A percentile compares a stretch with the other conserved stretches of the same genome.
phyloP scores from a whole-genome alignment of 2,329 filamentous ascomycete species.

The Cercospora zeina region DNA sequence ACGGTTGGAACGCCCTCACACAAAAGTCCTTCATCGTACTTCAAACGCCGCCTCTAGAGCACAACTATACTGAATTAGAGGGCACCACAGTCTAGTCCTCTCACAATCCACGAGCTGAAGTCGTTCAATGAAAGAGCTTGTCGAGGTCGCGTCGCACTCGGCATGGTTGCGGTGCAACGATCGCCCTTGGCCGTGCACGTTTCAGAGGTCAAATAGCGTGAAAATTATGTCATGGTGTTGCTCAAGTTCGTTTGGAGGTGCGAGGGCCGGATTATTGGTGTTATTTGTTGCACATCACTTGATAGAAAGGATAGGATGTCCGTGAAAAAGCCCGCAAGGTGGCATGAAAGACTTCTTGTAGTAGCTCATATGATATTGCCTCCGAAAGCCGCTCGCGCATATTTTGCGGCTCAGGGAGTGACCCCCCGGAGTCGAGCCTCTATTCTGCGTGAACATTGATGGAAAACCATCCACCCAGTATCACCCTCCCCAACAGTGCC shows the following conservation, averaged over 20 bases:
- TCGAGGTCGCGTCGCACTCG: not conserved
- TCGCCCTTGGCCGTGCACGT: not conserved
- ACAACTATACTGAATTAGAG: conserved; percentile 10
- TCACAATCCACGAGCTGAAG: conserved; percentile 7
- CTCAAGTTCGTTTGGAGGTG: not conserved
- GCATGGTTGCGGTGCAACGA: not conserved
- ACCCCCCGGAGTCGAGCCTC: too few relatives aligned
- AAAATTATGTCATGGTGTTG: not conserved
- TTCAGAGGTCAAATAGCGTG: not conserved
- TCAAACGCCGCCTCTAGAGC: conserved; percentile 2
- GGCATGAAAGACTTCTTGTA: not conserved
- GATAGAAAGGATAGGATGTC: not conserved
- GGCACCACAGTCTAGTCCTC: conserved; percentile 3
- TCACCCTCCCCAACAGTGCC: too few relatives aligned
- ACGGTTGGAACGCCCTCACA: not conserved
- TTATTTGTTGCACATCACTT: not conserved
- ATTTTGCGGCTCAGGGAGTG: too few relatives aligned
- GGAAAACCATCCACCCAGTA: too few relatives aligned
- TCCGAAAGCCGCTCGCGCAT: too few relatives aligned
- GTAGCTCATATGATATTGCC: too few relatives aligned
- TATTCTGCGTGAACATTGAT: too few relatives aligned
- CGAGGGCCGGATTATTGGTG: not conserved
- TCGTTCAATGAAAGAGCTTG: conserved; percentile 6
- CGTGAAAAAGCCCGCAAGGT: not conserved
- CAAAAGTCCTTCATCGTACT: conserved; percentile 9